Evolutionary conservation across 2,329 filamentous ascomycete species (phyloP), one percentile per base, ranked within the genome.

Genomic region (Colletotrichum coccodes): DNA sequence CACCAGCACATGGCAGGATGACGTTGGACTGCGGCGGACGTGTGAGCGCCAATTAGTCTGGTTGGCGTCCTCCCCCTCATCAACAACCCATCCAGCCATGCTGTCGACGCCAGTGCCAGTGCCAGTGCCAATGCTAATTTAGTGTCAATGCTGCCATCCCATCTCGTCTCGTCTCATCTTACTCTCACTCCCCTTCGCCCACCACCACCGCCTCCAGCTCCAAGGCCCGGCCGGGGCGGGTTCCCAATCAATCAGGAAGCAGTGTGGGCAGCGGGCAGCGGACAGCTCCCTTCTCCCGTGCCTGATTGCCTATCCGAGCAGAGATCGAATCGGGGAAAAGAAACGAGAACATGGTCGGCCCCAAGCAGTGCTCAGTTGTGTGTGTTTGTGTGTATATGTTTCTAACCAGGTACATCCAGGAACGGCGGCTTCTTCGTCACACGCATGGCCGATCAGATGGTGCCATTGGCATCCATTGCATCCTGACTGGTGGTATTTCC

Each of bases 361-460:
- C 18, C 23, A 40, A 56, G 53, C 38, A 57, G 30, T 9, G 47
- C 32, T 38, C 47, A 38, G 44, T 36, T 64, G 28, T 60, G 56
- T 67, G n/a, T n/a, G n/a, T n/a, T n/a, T n/a, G n/a, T n/a, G n/a
- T n/a, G n/a, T n/a, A n/a, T n/a, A n/a, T n/a, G n/a, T n/a, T n/a
- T n/a, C 57, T 62, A 30, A 40, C 36, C 46, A 59, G 53, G 53
- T 60, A 47, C 47, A 65, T 59, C 60, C 65, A 68, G 65, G 60
- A 68, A 64, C 59, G 60, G 46, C 47, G 38, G 54, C 60, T 62
- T 68, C 60, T 62, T 68, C 60, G 65, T 68, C 65, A 68, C 40
- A 49, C 40, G 38, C 40, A 60, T 68, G 61, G 61, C 58, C 65
- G 65, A 68, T 68, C 65, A 60, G 61, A 68, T 68, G 65, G 61